Evolutionary conservation across 73 alveolate genomes (phyloP).

Genomic region (Paramecium sonneborni): DNA sequence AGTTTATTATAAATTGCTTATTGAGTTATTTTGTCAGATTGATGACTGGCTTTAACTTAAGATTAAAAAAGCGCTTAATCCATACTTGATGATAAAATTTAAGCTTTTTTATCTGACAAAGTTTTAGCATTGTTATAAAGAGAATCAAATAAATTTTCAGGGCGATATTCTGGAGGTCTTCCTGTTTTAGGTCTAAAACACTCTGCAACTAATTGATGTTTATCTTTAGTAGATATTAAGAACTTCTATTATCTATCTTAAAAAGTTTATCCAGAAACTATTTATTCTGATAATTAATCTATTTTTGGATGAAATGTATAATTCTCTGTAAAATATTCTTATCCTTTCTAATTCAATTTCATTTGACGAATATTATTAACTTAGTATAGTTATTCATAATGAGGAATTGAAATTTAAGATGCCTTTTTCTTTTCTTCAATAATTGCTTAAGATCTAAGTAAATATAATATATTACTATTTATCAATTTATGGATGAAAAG

Average conservation of each 20-base stretch:
- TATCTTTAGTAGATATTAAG: neutral
- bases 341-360: neutral
- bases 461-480: neutral
- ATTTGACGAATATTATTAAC: neutral
- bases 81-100: neutral
- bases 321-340: neutral
- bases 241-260: constrained; percentile 22
- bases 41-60: neutral
- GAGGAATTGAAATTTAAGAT: constrained; percentile 24
- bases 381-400: constrained; percentile 18
- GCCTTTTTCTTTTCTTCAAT: constrained; percentile 19
- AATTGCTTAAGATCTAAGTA: constrained; percentile 8
- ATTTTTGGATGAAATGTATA: constrained; percentile 53
- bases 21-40: neutral
- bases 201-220: neutral
- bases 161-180: constrained; percentile 20
- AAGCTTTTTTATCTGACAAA: neutral
- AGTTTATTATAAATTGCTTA: neutral
- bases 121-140: neutral
- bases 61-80: neutral
- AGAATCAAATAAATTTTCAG: neutral
- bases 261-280: neutral
- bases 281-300: neutral
- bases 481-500: constrained; percentile 41
- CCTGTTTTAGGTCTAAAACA: constrained; percentile 24